Conservation (phyloP, 106 monocot genomes). For the Vanilla planifolia region DNA sequence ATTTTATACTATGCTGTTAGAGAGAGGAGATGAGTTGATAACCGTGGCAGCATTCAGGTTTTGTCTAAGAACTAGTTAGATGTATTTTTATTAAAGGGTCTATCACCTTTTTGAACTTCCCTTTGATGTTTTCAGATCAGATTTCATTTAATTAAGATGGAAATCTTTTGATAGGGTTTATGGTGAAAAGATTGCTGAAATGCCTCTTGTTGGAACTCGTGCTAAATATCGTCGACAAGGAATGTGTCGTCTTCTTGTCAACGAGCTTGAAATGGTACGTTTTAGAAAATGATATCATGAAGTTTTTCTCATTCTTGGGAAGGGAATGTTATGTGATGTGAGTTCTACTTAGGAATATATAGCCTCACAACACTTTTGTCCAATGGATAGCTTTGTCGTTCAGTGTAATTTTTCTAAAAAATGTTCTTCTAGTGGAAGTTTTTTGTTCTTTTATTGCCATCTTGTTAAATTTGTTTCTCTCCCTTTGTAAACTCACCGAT, state of each 20-base stretch:
- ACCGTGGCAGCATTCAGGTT: slow-evolving; percentile 69
- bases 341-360: too few relatives aligned
- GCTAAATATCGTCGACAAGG: slow-evolving; percentile 49
- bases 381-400: too few relatives aligned
- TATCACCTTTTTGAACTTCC: neutral
- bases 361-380: too few relatives aligned
- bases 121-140: neutral
- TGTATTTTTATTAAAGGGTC: neutral
- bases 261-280: slow-evolving; percentile 63
- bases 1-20: slow-evolving; percentile 71
- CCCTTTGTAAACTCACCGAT: too few relatives aligned
- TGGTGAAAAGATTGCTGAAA: slow-evolving; percentile 64
- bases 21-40: slow-evolving; percentile 61
- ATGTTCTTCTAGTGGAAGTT: too few relatives aligned
- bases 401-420: too few relatives aligned
- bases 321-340: too few relatives aligned
- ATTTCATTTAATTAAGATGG: neutral
- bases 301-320: neutral
- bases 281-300: neutral
- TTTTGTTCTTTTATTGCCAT: too few relatives aligned
- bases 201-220: slow-evolving; percentile 73
- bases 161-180: slow-evolving; percentile 30
- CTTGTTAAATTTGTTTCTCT: too few relatives aligned
- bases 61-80: neutral
- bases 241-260: slow-evolving; percentile 69